Evolutionary conservation across 495 filamentous ascomycete species (phyloP), one percentile per base, ranked within the genome.

Genomic region (Podospora australis): DNA sequence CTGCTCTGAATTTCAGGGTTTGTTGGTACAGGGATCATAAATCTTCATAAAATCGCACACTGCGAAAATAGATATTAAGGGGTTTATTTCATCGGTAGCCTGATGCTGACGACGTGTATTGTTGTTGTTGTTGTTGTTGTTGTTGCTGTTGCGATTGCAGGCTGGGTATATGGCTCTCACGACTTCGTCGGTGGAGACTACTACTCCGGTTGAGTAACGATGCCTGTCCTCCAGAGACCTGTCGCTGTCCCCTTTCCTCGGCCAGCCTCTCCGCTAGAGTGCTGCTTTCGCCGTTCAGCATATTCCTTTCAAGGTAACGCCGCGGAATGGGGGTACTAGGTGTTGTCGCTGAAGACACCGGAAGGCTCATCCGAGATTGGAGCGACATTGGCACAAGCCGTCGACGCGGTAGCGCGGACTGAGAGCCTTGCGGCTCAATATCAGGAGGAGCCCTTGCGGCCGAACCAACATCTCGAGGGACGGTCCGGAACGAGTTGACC

Each of bases 261-360:
- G 52, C 59, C 4, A 64, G 34, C 52, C 58, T 69, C 34, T 72
- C 71, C 10, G 50, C 54, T 5, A 64, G 47, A 47, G 46, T 66
- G 35, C 51, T 66, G 34, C 17, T 43, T 29, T 71, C 73, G 29
- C 69, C 62, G 22, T 70, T 63, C 16, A 62, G 63, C 8, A 61
- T 70, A 10, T 65, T 49, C 42, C 71, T 63, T 22, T 78, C 77
- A 11, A 78, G 62, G 42, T 70, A 77, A 46, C 68, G 65, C n/a
- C 74, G 66, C 17, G 46, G 23, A 13, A 43, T 58, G 0, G 64
- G 57, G 1, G 58, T 59, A 3, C 50, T 41, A 0, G 61, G 46
- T 4, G 63, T 38, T 3, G 58, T 50, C 17, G 55, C 44, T 0
- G 68, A 23, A 7, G 48, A 26, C 4, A 48, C 44, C 6, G 59